phyloP scores from a whole-genome alignment of 768 basidiomycete genomes.

The Trametes meyenii region DNA sequence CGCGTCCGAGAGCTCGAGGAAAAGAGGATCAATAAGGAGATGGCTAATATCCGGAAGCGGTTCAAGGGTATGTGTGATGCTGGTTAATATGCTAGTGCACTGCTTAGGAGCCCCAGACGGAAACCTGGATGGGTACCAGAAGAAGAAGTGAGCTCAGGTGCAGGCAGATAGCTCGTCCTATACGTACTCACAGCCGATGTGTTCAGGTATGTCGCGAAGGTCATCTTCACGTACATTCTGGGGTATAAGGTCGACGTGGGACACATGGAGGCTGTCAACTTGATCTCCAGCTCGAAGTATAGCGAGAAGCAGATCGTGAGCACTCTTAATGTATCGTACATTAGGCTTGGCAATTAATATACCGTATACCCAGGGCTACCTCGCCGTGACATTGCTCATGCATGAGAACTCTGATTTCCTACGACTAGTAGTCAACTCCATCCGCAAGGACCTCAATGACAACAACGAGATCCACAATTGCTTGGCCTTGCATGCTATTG shows the following conservation, averaged over 20 bases:
- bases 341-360: not conserved
- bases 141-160: conserved; percentile 71
- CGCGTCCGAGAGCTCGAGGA: conserved; percentile 96
- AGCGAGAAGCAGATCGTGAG: conserved; percentile 98
- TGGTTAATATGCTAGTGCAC: conserved; percentile 8
- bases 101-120: conserved; percentile 53
- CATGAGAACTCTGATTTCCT: conserved; percentile 99
- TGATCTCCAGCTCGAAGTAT: conserved; percentile 94
- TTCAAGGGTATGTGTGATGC: conserved; percentile 75
- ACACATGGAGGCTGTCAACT: conserved; percentile 98
- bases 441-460: conserved; percentile 94
- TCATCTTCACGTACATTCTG: conserved; percentile 98
- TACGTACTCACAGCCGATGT: not conserved
- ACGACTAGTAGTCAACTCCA: conserved; percentile 95
- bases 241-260: conserved; percentile 99
- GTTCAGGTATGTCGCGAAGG: conserved; percentile 94
- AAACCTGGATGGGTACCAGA: conserved; percentile 87
- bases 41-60: conserved; percentile 99
- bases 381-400: conserved; percentile 96
- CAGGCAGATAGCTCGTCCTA: no score
- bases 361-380: conserved; percentile 74
- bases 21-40: conserved; percentile 99
- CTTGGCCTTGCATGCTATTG: conserved; percentile 95
- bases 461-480: conserved; percentile 96
- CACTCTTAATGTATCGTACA: conserved; percentile 17